Conservation (phyloP, 2,329 filamentous ascomycete species). For the Dactylellina parvicollis region DNA sequence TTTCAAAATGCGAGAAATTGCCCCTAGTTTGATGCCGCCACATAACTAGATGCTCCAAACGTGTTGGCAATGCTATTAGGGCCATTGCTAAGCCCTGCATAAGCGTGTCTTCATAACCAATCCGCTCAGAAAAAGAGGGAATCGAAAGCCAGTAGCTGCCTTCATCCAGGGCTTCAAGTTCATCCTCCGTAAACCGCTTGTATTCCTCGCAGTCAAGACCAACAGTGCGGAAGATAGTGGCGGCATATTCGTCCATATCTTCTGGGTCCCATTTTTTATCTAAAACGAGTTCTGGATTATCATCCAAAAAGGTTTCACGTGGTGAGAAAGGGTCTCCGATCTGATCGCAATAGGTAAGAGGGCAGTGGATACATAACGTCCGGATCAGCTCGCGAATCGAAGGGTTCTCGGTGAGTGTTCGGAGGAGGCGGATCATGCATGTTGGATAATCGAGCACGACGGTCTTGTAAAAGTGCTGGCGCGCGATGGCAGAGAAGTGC, state of each 20-base stretch:
- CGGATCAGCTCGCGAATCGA: slow-evolving; percentile 22
- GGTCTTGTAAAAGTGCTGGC: slow-evolving; percentile 16
- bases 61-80: slow-evolving; percentile 14
- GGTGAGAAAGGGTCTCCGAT: slow-evolving; percentile 31
- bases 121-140: slow-evolving; percentile 22
- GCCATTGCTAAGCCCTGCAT: slow-evolving; percentile 31
- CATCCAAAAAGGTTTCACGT: slow-evolving; percentile 43
- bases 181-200: slow-evolving; percentile 40
- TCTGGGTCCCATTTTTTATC: slow-evolving; percentile 38
- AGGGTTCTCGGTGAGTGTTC: slow-evolving; percentile 36
- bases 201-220: slow-evolving; percentile 33
- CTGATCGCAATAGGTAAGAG: slow-evolving; percentile 7
- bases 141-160: slow-evolving; percentile 39
- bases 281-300: slow-evolving; percentile 34
- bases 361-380: slow-evolving; percentile 35
- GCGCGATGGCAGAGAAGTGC: slow-evolving; percentile 9
- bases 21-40: neutral
- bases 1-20: slow-evolving; percentile 1
- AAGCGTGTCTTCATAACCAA: slow-evolving; percentile 28
- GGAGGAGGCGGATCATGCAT: slow-evolving; percentile 40
- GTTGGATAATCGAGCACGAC: slow-evolving; percentile 39
- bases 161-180: slow-evolving; percentile 25
- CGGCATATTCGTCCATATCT: slow-evolving; percentile 29
- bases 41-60: slow-evolving; percentile 14
- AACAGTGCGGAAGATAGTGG: slow-evolving; percentile 9